Evolutionary conservation across 306 rosid genomes (phyloP).

Genomic region (Oemleria cerasiformis): DNA sequence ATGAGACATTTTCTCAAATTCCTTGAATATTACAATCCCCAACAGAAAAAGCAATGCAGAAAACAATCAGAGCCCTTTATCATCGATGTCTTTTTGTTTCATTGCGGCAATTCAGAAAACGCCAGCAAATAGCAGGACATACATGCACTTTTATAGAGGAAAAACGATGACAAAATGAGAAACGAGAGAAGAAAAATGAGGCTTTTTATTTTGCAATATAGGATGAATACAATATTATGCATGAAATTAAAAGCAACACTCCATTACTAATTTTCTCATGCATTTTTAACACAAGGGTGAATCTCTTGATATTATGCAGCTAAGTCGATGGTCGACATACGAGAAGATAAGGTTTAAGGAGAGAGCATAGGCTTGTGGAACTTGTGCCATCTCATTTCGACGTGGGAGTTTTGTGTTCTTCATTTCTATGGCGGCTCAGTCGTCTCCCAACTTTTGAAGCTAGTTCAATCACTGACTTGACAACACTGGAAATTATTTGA

Average conservation of each 20-base stretch:
- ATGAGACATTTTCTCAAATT: too few species aligned
- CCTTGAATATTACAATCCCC: too few species aligned
- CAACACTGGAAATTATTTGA: conserved; percentile 34
- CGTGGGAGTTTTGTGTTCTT: too few species aligned
- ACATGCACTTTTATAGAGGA: too few species aligned
- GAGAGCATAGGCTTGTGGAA: neutral
- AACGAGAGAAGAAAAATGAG: neutral
- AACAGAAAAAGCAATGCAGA: too few species aligned
- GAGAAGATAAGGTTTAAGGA: too few species aligned
- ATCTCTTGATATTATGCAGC: neutral
- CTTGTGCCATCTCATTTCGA: too few species aligned
- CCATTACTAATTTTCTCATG: neutral
- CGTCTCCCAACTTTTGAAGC: conserved; percentile 32
- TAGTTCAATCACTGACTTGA: conserved; percentile 18
- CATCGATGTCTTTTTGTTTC: too few species aligned
- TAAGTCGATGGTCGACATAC: too few species aligned
- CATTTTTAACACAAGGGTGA: neutral
- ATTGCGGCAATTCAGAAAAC: too few species aligned
- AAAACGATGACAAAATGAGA: neutral
- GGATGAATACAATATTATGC: neutral
- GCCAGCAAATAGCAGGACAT: too few species aligned
- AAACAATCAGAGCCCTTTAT: too few species aligned
- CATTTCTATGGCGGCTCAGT: conserved; percentile 12
- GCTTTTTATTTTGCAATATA: neutral
- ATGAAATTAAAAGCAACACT: neutral